Evolutionary conservation across 306 rosid species (phyloP).

Genomic region (Prinsepia uniflora): DNA sequence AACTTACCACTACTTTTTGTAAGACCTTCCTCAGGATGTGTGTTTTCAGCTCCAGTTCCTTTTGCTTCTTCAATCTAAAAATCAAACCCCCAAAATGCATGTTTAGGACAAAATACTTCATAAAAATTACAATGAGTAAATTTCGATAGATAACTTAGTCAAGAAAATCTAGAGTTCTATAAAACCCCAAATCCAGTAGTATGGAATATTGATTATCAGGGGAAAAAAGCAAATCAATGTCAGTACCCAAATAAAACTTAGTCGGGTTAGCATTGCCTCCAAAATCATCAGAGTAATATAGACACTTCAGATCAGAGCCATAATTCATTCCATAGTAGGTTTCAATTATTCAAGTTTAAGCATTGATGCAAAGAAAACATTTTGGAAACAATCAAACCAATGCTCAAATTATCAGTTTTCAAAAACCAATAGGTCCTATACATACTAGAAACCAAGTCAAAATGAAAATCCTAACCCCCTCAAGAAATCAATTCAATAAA

Average conservation of each 20-base stretch:
- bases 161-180: neutral
- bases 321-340: neutral
- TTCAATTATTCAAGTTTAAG: neutral
- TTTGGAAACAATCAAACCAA: neutral
- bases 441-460: neutral
- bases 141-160: neutral
- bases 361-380: neutral
- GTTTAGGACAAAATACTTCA: too few relatives aligned
- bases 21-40: slow-evolving; percentile 44
- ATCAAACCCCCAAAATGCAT: neutral
- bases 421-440: neutral
- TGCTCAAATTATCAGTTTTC: neutral
- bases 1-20: neutral
- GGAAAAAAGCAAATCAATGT: neutral
- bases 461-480: neutral
- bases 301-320: neutral
- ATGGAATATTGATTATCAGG: neutral
- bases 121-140: too few relatives aligned
- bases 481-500: neutral
- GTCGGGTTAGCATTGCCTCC: neutral
- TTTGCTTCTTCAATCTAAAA: slow-evolving; percentile 53
- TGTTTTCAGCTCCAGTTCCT: slow-evolving; percentile 34
- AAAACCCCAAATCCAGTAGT: neutral
- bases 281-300: neutral
- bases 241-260: neutral